Evolutionary conservation across 164 flowering plant genomes (phyloP).

Genomic region (Kingdonia uniflora): DNA sequence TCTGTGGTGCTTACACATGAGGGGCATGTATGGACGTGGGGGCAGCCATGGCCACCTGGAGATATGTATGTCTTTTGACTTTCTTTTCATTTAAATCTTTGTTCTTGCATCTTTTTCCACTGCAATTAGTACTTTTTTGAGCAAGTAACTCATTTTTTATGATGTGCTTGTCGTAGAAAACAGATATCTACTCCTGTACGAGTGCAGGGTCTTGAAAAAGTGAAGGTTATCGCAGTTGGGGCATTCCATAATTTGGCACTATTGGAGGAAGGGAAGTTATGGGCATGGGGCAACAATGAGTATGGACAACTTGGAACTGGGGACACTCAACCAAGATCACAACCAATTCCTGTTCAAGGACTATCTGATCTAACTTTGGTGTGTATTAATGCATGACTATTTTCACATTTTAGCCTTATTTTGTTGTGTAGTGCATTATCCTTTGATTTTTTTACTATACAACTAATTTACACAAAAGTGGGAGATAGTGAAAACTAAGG

Average conservation of each 20-base stretch:
- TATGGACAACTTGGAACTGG: conserved; percentile 99
- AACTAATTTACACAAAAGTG: too few species aligned
- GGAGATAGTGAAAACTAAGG: too few species aligned
- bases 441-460: too few species aligned
- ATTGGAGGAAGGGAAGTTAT: conserved; percentile 66
- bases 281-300: conserved; percentile 99
- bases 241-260: conserved; percentile 99
- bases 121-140: neutral
- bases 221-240: conserved; percentile 83
- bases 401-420: too few species aligned
- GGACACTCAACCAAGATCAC: conserved; percentile 97
- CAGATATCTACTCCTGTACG: conserved; percentile 92
- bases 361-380: conserved; percentile 83
- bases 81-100: neutral
- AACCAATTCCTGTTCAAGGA: conserved; percentile 84
- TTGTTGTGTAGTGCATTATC: too few species aligned
- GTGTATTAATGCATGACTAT: too few species aligned
- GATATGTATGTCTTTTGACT: conserved; percentile 58
- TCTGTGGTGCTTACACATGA: conserved; percentile 95
- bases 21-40: conserved; percentile 99
- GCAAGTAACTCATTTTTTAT: neutral
- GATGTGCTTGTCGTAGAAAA: conserved; percentile 34
- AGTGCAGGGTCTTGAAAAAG: conserved; percentile 93
- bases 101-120: neutral
- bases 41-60: conserved; percentile 99